These are phyloP conservation scores for Monascus purpureus DNA, from an alignment of 495 filamentous ascomycete species.

Conservation along the genomic window DNA sequence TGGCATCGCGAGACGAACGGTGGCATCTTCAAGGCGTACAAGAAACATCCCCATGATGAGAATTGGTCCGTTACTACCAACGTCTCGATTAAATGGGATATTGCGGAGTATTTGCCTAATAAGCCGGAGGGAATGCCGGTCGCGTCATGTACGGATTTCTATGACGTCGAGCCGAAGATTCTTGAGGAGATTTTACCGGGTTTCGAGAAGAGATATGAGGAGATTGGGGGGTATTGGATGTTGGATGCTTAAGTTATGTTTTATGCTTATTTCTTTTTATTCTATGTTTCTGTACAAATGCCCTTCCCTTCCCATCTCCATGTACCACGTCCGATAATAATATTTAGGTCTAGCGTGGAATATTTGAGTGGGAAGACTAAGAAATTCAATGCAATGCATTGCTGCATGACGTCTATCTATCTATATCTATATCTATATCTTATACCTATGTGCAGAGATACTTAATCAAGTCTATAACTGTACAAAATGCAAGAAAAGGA, in stretches of 20 bases:
- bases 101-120: conserved; percentile 2
- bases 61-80: conserved; percentile 1
- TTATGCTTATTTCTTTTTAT: no score
- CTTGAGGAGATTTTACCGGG: conserved; percentile 5
- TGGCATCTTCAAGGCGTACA: conserved; percentile 5
- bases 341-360: no score
- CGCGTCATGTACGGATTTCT: conserved; percentile 3
- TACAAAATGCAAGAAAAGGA: background rate
- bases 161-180: conserved; percentile 2
- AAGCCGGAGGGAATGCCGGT: conserved; percentile 1
- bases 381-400: no score
- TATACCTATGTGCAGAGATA: background rate
- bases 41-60: conserved; percentile 1
- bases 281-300: background rate
- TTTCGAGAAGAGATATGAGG: conserved; percentile 4
- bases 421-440: background rate
- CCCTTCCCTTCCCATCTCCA: background rate
- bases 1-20: conserved; percentile 3
- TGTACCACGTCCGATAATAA: background rate
- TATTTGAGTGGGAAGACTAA: no score
- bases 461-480: background rate
- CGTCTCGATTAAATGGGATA: conserved; percentile 4
- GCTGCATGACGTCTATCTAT: background rate
- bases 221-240: conserved; percentile 8
- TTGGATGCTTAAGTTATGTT: conserved; percentile 5